Evolutionary conservation across 257 asterid genomes (phyloP).

Genomic region (Salvia rosmarinus): DNA sequence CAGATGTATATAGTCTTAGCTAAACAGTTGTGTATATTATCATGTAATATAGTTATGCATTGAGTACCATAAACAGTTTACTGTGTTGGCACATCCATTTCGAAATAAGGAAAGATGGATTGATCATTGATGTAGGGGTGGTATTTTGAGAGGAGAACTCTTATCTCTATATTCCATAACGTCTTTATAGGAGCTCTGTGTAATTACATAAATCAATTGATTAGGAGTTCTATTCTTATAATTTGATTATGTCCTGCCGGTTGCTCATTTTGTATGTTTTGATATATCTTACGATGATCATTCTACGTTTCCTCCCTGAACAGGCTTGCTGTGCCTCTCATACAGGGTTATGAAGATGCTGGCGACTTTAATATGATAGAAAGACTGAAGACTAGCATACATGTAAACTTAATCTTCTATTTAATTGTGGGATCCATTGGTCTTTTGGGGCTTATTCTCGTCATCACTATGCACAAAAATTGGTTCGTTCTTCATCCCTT

Average conservation of each 20-base stretch:
- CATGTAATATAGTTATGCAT: slow-evolving; percentile 3
- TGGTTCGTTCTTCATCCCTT: slow-evolving; percentile 63
- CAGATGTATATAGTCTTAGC: background rate
- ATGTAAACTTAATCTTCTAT: slow-evolving; percentile 89
- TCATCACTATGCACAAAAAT: slow-evolving; percentile 68
- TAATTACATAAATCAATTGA: slow-evolving; percentile 3
- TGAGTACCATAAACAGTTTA: slow-evolving; percentile 17
- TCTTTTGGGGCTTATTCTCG: slow-evolving; percentile 90
- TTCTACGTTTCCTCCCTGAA: slow-evolving; percentile 37
- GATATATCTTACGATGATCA: slow-evolving; percentile 29
- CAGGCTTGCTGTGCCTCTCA: slow-evolving; percentile 98
- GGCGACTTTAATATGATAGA: slow-evolving; percentile 91
- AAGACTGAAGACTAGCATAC: slow-evolving; percentile 94
- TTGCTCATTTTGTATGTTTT: slow-evolving; percentile 18
- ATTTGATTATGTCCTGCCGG: background rate
- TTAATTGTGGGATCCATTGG: slow-evolving; percentile 86
- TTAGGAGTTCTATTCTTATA: background rate
- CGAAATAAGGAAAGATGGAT: slow-evolving; percentile 5
- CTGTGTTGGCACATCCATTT: background rate
- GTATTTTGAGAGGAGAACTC: background rate
- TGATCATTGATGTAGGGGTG: background rate
- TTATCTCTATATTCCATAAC: slow-evolving; percentile 11
- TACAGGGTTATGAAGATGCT: slow-evolving; percentile 99
- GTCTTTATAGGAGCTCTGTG: slow-evolving; percentile 12
- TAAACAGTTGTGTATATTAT: background rate